Conservation (phyloP, 1,139 yeast species). For the Tardiomyces blankii region DNA sequence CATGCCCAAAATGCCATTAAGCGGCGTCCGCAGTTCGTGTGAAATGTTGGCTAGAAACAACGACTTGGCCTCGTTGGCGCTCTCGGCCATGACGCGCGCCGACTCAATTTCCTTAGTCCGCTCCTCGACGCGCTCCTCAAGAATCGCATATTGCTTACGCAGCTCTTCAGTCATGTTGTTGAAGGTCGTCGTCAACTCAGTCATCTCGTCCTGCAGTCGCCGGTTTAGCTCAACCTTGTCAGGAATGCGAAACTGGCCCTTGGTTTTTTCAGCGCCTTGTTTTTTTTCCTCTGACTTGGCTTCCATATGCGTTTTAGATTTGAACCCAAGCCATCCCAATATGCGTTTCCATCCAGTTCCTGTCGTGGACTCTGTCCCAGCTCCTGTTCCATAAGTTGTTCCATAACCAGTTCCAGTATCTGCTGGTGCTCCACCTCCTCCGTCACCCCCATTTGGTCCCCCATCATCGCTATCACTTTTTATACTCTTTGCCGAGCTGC, state of each 20-base stretch:
- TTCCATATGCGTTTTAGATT: conserved; percentile 6
- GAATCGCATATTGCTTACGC: conserved; percentile 67
- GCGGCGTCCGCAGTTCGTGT: conserved; percentile 83
- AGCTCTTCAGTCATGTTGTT: conserved; percentile 88
- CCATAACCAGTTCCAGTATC: too few relatives aligned
- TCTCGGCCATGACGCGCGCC: conserved; percentile 29
- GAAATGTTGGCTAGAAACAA: conserved; percentile 90
- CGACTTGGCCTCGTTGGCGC: conserved; percentile 89
- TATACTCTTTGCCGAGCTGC: neutral
- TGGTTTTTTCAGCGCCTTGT: neutral
- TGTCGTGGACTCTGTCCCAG: too few relatives aligned
- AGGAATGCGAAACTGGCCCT: conserved; percentile 14
- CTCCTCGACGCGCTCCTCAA: conserved; percentile 78
- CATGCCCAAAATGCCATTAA: conserved; percentile 91
- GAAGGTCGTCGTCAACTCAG: conserved; percentile 83
- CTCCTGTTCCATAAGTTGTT: too few relatives aligned
- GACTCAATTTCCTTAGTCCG: conserved; percentile 78
- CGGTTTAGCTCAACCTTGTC: conserved; percentile 20
- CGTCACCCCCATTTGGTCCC: neutral
- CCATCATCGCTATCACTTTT: neutral
- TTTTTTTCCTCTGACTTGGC: neutral
- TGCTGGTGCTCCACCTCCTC: too few relatives aligned
- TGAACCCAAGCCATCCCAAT: conserved; percentile 1
- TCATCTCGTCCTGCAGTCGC: conserved; percentile 64
- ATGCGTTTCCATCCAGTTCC: too few relatives aligned